Evolutionary conservation across 768 basidiomycete species (phyloP).

Genomic region (Podaxis sp.): DNA sequence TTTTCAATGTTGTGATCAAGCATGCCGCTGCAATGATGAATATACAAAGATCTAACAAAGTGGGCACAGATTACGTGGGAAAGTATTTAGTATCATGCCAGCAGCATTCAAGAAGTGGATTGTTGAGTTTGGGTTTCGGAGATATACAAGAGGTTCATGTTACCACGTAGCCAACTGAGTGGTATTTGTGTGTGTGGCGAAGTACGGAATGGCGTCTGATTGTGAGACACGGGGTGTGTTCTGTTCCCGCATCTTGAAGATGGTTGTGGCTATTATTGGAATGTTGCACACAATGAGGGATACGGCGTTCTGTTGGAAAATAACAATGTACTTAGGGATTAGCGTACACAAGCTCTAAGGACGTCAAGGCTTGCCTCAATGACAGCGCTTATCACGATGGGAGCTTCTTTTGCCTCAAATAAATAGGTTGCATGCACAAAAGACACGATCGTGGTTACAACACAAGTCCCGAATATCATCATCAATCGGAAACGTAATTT

Average conservation of each 20-base stretch:
- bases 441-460: conserved; percentile 42
- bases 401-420: conserved; percentile 22
- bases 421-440: conserved; percentile 43
- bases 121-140: background rate
- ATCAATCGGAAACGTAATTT: conserved; percentile 35
- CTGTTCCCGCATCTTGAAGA: background rate
- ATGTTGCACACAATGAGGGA: conserved; percentile 4
- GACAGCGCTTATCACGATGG: conserved; percentile 33
- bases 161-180: background rate
- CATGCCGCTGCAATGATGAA: too few species aligned
- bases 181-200: background rate
- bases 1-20: too few species aligned
- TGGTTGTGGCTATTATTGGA: background rate
- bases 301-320: background rate
- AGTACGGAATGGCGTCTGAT: background rate
- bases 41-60: too few species aligned
- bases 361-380: conserved; percentile 31
- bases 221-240: background rate
- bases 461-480: conserved; percentile 50
- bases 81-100: background rate
- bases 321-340: background rate
- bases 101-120: background rate
- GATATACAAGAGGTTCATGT: background rate
- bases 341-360: background rate
- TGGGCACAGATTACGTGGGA: too few species aligned